Evolutionary conservation across 2,329 filamentous ascomycete genomes (phyloP).

Genomic region (Stromatinia cepivora): DNA sequence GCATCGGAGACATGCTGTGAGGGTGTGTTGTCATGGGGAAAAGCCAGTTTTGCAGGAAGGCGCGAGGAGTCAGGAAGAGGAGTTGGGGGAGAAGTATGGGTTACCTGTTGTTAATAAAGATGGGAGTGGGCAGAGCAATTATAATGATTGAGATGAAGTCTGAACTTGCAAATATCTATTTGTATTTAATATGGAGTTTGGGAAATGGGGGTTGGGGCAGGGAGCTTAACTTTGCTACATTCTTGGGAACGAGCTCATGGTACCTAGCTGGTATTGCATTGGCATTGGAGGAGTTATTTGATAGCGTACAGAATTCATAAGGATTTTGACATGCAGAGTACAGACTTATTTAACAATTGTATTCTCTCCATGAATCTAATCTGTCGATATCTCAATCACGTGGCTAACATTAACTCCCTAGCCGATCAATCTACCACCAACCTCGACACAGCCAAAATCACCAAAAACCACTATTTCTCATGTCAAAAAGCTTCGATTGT

Average conservation of each 20-base stretch:
- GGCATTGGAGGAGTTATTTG: not conserved
- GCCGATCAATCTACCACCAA: not conserved
- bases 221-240: not conserved
- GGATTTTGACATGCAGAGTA: not conserved
- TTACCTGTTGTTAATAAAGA: constrained; percentile 56
- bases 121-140: constrained; percentile 55
- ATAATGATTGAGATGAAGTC: constrained; percentile 49
- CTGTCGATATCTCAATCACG: too few relatives aligned
- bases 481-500: not conserved
- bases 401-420: not conserved
- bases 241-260: not conserved
- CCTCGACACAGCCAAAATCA: not conserved
- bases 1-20: constrained; percentile 54
- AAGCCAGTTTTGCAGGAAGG: constrained; percentile 36
- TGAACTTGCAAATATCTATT: not conserved
- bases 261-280: not conserved
- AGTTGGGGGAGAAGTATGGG: constrained; percentile 49
- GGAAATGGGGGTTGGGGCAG: not conserved
- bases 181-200: not conserved
- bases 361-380: too few relatives aligned
- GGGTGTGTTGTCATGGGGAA: constrained; percentile 41
- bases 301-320: not conserved
- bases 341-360: too few relatives aligned
- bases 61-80: constrained; percentile 55
- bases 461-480: not conserved